Base-by-base conservation (phyloP, 1,284 basidiomycete genomes). In the Malassezia sp. region DNA sequence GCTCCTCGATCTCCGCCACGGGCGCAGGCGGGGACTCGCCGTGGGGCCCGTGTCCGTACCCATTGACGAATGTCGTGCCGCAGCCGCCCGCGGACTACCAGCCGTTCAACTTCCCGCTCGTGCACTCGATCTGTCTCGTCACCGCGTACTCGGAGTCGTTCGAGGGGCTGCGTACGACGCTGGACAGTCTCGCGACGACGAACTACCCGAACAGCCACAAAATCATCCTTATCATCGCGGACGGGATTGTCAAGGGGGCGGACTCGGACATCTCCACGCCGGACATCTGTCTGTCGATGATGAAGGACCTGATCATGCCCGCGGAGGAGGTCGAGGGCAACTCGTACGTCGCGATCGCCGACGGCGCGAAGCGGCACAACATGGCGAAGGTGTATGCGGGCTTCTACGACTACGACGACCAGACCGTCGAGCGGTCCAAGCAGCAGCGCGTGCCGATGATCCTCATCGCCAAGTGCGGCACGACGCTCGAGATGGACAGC, bases 181-280 rank as follows among this genome's bases (percentile, higher is more conserved):
- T 99, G 20, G 91, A 99, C 73, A 96, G 91, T 14, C 79, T 99
- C 20, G 89, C 90, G 4, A 97, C 91, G 6, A 96, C 91, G 34
- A 90, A 96, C 72, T 99, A 96, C 69, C 91, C 91, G 22, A 96
- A 97, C 75, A 87, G 84, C 59, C 93, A 97, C 76, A 97, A 97
- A 71, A 71, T 96, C 42, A 82, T 99, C 52, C 75, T 97, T 51
- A 82, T 99, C 66, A 91, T 99, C 57, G 87, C 89, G 37, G 93
- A 99, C 71, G 93, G 93, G 62, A 87, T 95, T 82, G 93, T 97
- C 65, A 89, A 90, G 75, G 93, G 93, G 61, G 65, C 63, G 3
- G 67, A 62, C 30, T 67, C 64, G 17, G 65, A 67, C 43, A 63
- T 69, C 15, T 64, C 61, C 42, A 69, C 67, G 5, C 91, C 93